Evolutionary conservation across 208 protist genomes (phyloP).

Genomic region (Trypanosoma rangeli): DNA sequence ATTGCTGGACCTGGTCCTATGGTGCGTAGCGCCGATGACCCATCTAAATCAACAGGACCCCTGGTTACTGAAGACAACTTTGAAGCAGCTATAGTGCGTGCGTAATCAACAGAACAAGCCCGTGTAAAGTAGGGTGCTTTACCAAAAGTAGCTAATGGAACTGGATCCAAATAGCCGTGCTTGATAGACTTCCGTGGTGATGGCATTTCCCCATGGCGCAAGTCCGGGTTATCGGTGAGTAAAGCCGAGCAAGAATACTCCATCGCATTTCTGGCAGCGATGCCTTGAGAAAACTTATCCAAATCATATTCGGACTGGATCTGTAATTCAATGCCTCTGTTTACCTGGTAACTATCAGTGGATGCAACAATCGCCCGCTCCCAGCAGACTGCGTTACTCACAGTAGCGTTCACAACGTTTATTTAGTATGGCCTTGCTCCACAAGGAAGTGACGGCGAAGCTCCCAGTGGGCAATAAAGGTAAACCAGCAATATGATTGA

Average conservation of each 20-base stretch:
- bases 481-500: background rate
- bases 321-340: background rate
- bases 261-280: background rate
- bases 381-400: background rate
- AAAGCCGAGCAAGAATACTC: too few relatives aligned
- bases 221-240: background rate
- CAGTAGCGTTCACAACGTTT: background rate
- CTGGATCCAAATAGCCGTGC: background rate
- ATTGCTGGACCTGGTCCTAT: background rate
- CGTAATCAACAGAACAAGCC: background rate
- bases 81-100: background rate
- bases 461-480: background rate
- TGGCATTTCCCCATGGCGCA: background rate
- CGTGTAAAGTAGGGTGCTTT: background rate
- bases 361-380: background rate
- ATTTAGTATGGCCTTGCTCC: background rate
- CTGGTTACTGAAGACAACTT: background rate
- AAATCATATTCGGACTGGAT: background rate
- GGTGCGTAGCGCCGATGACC: background rate
- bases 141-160: background rate
- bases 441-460: background rate
- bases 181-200: background rate
- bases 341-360: background rate
- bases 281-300: background rate
- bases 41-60: background rate